phyloP scores from a whole-genome alignment of 345 rosid genomes.

The Lagerstroemia speciosa region DNA sequence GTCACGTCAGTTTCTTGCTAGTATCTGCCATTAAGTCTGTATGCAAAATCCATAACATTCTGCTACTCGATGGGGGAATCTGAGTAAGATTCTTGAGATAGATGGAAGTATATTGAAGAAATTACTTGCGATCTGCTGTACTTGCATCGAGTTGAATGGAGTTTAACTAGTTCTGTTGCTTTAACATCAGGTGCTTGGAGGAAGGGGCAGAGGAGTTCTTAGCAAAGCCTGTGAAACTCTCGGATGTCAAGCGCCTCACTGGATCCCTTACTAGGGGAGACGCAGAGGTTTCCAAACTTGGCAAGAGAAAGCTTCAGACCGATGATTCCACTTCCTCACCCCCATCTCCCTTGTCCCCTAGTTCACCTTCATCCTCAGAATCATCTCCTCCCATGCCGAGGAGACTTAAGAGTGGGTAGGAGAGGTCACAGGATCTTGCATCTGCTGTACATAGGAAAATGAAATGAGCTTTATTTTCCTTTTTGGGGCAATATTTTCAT shows the following conservation, averaged over 20 bases:
- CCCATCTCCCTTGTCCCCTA: neutral
- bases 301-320: neutral
- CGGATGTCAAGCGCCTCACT: constrained; percentile 61
- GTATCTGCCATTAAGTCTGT: too few species aligned
- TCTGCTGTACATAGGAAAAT: neutral
- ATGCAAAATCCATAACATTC: too few species aligned
- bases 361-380: neutral
- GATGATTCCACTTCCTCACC: neutral
- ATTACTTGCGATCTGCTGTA: too few species aligned
- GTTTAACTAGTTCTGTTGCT: too few species aligned
- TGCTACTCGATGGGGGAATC: too few species aligned
- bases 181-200: constrained; percentile 22
- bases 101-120: too few species aligned
- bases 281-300: constrained; percentile 4
- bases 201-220: constrained; percentile 92
- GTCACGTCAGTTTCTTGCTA: too few species aligned
- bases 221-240: constrained; percentile 68
- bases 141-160: too few species aligned
- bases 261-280: constrained; percentile 43
- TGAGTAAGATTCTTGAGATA: too few species aligned
- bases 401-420: neutral
- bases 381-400: neutral
- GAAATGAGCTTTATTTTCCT: neutral
- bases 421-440: neutral
- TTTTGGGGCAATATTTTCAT: neutral